A percentile compares a stretch with the other conserved stretches of the same genome.
Conservation (phyloP, 345 rosid species). For the Brassica nigra region DNA sequence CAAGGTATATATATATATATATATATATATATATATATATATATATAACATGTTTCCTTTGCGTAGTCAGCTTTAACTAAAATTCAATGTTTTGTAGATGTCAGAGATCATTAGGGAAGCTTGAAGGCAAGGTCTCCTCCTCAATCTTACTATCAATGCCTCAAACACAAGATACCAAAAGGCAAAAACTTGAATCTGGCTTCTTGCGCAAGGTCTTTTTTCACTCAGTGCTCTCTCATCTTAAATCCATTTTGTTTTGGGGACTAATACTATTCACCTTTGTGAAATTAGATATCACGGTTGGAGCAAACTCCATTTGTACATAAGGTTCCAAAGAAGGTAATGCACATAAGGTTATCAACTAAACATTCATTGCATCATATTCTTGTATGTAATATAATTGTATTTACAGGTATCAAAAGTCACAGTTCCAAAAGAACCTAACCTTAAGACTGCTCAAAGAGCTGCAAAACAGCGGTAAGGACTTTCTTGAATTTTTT, state of each 20-base stretch:
- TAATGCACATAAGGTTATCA: conserved; percentile 6
- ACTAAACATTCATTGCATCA: background rate
- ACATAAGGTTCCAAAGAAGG: conserved; percentile 55
- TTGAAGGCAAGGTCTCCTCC: conserved; percentile 44
- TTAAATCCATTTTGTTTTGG: background rate
- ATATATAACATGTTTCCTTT: background rate
- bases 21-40: background rate
- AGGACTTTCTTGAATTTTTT: background rate
- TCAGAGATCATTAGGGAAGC: conserved; percentile 40
- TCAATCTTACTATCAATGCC: conserved; percentile 40
- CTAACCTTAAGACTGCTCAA: conserved; percentile 40
- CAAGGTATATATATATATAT: conserved; percentile 37
- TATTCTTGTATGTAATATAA: background rate
- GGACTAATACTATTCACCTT: conserved; percentile 2
- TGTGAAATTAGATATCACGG: conserved; percentile 53
- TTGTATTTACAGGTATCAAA: conserved; percentile 23
- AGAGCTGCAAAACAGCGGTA: conserved; percentile 35
- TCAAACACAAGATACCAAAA: conserved; percentile 58
- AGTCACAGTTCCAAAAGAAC: conserved; percentile 40
- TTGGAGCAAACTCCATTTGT: conserved; percentile 57
- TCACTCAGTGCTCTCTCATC: background rate
- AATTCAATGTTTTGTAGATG: conserved; percentile 42
- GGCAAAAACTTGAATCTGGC: conserved; percentile 87
- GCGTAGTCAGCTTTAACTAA: background rate
- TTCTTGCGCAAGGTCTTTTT: conserved; percentile 58